These are phyloP conservation scores for Saccharomyces paradoxus DNA, from an alignment of 805 yeast species.

Conservation along the genomic window DNA sequence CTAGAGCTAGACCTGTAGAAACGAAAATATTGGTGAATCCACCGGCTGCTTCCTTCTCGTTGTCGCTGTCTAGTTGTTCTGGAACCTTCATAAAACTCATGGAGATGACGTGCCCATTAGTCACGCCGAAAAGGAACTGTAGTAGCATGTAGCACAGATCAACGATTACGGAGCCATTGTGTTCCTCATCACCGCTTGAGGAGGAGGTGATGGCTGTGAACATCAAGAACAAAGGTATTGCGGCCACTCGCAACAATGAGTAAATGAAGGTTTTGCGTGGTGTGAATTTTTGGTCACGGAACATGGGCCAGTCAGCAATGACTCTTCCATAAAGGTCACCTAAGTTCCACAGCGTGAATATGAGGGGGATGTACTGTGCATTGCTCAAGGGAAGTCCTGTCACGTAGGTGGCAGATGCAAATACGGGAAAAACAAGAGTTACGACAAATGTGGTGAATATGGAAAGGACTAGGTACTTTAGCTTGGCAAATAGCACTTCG, in stretches of 20 bases:
- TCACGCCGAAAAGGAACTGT: conserved; percentile 74
- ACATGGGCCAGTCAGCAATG: conserved; percentile 40
- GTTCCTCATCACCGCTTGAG: conserved; percentile 5
- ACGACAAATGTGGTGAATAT: conserved; percentile 67
- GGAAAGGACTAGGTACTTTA: conserved; percentile 56
- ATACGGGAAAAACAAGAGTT: conserved; percentile 77
- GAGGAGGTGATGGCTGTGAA: conserved; percentile 34
- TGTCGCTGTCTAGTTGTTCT: conserved; percentile 46
- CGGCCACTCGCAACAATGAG: conserved; percentile 45
- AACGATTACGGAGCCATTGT: conserved; percentile 32
- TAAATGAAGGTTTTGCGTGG: conserved; percentile 40
- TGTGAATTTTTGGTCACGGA: conserved; percentile 14
- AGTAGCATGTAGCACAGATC: conserved; percentile 61
- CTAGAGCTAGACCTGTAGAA: conserved; percentile 69
- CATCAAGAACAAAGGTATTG: conserved; percentile 64
- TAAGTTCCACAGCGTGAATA: conserved; percentile 77
- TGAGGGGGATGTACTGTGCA: conserved; percentile 58
- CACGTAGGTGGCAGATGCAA: conserved; percentile 64
- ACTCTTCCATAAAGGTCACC: conserved; percentile 83
- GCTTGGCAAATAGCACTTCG: conserved; percentile 47
- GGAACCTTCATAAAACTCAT: conserved; percentile 74
- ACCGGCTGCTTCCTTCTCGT: conserved; percentile 85
- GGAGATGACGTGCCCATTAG: conserved; percentile 81
- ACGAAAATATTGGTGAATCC: conserved; percentile 81
- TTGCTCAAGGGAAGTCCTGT: conserved; percentile 27